A percentile compares a stretch with the other conserved stretches of the same genome.
Conservation (phyloP, 768 basidiomycete genomes). For the Cyclocybe cylindracea region DNA sequence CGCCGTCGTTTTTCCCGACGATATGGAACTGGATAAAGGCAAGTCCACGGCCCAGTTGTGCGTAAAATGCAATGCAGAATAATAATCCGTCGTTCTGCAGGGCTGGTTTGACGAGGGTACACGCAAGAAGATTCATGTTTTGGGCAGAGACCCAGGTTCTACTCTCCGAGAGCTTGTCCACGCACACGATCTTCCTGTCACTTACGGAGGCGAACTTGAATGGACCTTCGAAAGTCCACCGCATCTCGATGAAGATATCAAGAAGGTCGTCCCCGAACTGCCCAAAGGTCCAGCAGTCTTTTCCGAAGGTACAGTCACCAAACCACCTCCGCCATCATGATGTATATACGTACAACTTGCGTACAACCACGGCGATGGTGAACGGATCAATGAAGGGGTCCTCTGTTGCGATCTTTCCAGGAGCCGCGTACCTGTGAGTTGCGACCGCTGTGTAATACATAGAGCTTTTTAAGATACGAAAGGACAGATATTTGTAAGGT, state of each 20-base stretch:
- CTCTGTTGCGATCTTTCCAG: too few relatives aligned
- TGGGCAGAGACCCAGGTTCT: constrained; percentile 57
- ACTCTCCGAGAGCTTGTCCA: constrained; percentile 50
- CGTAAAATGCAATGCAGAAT: too few relatives aligned
- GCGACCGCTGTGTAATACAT: too few relatives aligned
- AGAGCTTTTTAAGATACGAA: too few relatives aligned
- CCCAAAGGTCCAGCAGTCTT: constrained; percentile 48
- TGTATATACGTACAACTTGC: too few relatives aligned
- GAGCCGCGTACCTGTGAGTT: too few relatives aligned
- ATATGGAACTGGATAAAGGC: constrained; percentile 87
- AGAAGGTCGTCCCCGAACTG: constrained; percentile 43
- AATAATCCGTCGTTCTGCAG: constrained; percentile 27
- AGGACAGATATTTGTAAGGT: too few relatives aligned
- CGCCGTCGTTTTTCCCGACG: constrained; percentile 80
- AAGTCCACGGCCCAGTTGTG: constrained; percentile 3
- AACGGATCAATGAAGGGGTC: too few relatives aligned
- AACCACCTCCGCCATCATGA: too few relatives aligned
- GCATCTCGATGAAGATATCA: constrained; percentile 53
- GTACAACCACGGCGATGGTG: too few relatives aligned
- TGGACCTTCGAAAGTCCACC: constrained; percentile 71
- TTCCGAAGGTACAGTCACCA: too few relatives aligned
- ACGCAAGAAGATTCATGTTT: constrained; percentile 72
- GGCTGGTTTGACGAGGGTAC: constrained; percentile 79
- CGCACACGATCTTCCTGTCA: constrained; percentile 51
- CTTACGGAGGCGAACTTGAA: constrained; percentile 74